Base-by-base conservation (phyloP, 768 basidiomycete genomes). In the Lactarius trivialis region DNA sequence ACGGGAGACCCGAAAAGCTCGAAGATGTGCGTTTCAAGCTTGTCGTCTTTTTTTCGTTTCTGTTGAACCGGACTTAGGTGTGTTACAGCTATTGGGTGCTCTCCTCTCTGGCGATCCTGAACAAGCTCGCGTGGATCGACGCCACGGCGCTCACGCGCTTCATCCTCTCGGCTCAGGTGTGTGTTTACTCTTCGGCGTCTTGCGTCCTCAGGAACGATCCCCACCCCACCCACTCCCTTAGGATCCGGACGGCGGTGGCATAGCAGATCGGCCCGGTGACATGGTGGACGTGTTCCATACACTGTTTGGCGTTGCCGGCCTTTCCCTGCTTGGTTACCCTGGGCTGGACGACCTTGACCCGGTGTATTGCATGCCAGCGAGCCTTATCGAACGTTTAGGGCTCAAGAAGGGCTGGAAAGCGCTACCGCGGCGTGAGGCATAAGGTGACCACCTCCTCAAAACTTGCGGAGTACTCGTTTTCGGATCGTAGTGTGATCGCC, bases 251-350 rank as follows among this genome's bases (percentile, higher is more conserved):
- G 82, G 78, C 6, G 97, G 97, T 3, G 97, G 97, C 0, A 97
- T 98, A 30, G 88, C 94, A 0, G 97, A 99, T 73, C 77, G 97
- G 49, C 91, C 93, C 0, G 94, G 91, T 0, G 86, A 99, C 72
- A 88, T 94, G 83, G 85, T 85, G 1, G 97, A 99, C 69, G 95
- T 99, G n/a, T 99, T 97, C 74, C 96, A 99, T 70, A 98, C 96
- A 0, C 73, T 80, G 12, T 99, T 99, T 67, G 97, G 97, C 1
- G 76, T 98, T 1, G 36, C 64, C 88, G 94, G 93, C 1, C 79
- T 99, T 32, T 94, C 93, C 0, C 76, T 98, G 17, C 78, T 98
- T 14, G 92, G 93, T 19, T 95, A 93, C 69, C 89, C 91, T 0
- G 88, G 85, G 2, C 74, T 99, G 24, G 78, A 84, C 17, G 91